Conservation (phyloP, 1,139 yeast species). For the Pichia sp. region DNA sequence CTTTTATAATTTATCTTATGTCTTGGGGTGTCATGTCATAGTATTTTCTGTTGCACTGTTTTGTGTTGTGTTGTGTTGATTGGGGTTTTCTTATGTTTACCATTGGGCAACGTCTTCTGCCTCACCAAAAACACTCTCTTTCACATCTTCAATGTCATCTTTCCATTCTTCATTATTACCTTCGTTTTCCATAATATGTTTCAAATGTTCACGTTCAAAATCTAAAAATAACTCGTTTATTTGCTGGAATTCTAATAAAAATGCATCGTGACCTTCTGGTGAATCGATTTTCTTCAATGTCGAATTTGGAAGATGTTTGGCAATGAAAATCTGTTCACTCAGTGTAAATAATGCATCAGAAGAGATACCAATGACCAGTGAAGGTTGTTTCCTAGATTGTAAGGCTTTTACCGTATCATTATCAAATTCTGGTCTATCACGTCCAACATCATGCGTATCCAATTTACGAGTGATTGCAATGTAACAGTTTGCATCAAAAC, state of each 20-base stretch:
- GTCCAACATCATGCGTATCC: slow-evolving; percentile 89
- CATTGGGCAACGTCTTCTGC: slow-evolving; percentile 90
- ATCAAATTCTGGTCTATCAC: slow-evolving; percentile 57
- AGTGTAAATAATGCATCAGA: slow-evolving; percentile 92
- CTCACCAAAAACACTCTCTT: slow-evolving; percentile 85
- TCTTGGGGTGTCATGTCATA: too few species aligned
- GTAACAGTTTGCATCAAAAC: slow-evolving; percentile 96
- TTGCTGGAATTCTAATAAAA: slow-evolving; percentile 76
- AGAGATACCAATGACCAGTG: slow-evolving; percentile 77
- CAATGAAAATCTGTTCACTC: slow-evolving; percentile 81
- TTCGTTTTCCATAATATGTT: slow-evolving; percentile 41
- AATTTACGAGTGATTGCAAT: slow-evolving; percentile 87
- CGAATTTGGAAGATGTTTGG: slow-evolving; percentile 66
- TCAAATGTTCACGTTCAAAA: slow-evolving; percentile 51
- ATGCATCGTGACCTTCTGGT: slow-evolving; percentile 99
- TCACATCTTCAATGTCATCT: slow-evolving; percentile 44
- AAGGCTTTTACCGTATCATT: slow-evolving; percentile 41
- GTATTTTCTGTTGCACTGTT: too few species aligned
- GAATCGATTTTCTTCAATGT: slow-evolving; percentile 65
- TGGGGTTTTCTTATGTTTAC: slow-evolving; percentile 29
- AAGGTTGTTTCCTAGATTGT: slow-evolving; percentile 55
- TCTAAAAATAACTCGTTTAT: slow-evolving; percentile 64
- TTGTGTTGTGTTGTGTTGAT: too few species aligned
- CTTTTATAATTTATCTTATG: too few species aligned
- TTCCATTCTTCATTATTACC: slow-evolving; percentile 45